A percentile compares a stretch with the other conserved stretches of the same genome.
Conservation (phyloP, 1,284 basidiomycete species). For the Ceratobasidium sp. region DNA sequence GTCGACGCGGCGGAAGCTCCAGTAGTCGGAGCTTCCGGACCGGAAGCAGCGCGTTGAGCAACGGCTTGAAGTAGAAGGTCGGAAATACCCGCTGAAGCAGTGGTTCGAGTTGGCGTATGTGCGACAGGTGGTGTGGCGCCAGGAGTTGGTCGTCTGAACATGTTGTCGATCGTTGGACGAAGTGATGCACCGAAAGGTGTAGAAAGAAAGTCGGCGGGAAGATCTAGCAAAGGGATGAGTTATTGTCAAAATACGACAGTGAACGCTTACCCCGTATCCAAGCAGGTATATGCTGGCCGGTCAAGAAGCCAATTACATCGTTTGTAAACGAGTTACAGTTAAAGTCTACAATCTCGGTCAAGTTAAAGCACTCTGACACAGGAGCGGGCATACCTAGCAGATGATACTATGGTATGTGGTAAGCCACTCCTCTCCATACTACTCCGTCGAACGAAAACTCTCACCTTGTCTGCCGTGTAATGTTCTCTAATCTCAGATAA, state of each 20-base stretch:
- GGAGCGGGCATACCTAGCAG: conserved; percentile 71
- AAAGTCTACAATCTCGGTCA: conserved; percentile 67
- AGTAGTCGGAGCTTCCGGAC: background rate
- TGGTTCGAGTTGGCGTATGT: conserved; percentile 51
- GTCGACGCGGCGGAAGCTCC: conserved; percentile 55
- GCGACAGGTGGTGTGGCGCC: conserved; percentile 52
- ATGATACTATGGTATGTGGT: conserved; percentile 73
- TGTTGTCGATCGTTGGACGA: conserved; percentile 87
- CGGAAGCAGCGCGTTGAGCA: conserved; percentile 25
- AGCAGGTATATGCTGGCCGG: conserved; percentile 79
- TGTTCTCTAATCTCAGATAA: conserved; percentile 77
- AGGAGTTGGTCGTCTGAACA: conserved; percentile 73
- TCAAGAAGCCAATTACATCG: conserved; percentile 86
- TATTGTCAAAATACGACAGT: background rate
- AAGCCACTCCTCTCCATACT: background rate
- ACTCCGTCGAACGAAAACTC: conserved; percentile 49
- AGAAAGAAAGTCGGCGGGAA: conserved; percentile 89
- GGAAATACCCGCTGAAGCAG: conserved; percentile 56
- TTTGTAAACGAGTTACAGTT: conserved; percentile 94
- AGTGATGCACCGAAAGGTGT: conserved; percentile 91
- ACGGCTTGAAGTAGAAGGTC: conserved; percentile 30
- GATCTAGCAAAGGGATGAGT: conserved; percentile 64
- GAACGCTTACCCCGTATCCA: conserved; percentile 76
- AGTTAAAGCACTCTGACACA: conserved; percentile 3
- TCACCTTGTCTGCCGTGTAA: conserved; percentile 88